Percentiles rank a stretch among this genome's conserved stretches.
phyloP scores from a whole-genome alignment of 208 protist genomes.

The Leishmania turanica region DNA sequence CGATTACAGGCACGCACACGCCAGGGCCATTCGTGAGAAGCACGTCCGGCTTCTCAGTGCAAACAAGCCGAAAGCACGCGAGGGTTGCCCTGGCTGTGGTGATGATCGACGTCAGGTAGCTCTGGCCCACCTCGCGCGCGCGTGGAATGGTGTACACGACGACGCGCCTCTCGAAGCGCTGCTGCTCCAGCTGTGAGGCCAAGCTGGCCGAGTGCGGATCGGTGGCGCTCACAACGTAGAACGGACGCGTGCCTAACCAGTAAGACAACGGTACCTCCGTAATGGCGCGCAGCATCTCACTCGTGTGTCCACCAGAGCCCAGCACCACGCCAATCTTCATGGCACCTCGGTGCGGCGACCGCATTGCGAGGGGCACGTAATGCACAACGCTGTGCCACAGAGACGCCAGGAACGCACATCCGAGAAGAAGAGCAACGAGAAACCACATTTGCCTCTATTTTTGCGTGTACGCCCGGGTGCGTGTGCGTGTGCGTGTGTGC shows the following conservation, averaged over 20 bases:
- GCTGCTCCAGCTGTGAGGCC: conserved; percentile 57
- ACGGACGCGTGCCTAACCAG: conserved; percentile 48
- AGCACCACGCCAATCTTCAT: conserved; percentile 81
- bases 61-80: conserved; percentile 35
- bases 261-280: conserved; percentile 34
- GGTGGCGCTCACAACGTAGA: conserved; percentile 78
- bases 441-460: conserved; percentile 13
- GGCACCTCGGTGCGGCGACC: conserved; percentile 17
- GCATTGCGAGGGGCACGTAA: conserved; percentile 23
- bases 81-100: conserved; percentile 61
- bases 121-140: conserved; percentile 91
- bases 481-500: not conserved
- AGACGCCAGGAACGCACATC: conserved; percentile 14
- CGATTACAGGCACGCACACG: conserved; percentile 89
- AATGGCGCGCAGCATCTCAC: conserved; percentile 89
- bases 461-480: not conserved
- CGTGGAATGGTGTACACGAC: conserved; percentile 74
- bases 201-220: conserved; percentile 71
- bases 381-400: conserved; percentile 19
- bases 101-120: conserved; percentile 79
- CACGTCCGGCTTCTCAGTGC: conserved; percentile 58
- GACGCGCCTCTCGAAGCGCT: conserved; percentile 40
- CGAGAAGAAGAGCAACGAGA: conserved; percentile 9
- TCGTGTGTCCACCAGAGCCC: conserved; percentile 92
- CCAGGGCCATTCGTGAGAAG: conserved; percentile 93